Percentiles rank a stretch among this genome's conserved stretches.
phyloP scores from a whole-genome alignment of 2,329 filamentous ascomycete genomes.

The Colletotrichum lini region DNA sequence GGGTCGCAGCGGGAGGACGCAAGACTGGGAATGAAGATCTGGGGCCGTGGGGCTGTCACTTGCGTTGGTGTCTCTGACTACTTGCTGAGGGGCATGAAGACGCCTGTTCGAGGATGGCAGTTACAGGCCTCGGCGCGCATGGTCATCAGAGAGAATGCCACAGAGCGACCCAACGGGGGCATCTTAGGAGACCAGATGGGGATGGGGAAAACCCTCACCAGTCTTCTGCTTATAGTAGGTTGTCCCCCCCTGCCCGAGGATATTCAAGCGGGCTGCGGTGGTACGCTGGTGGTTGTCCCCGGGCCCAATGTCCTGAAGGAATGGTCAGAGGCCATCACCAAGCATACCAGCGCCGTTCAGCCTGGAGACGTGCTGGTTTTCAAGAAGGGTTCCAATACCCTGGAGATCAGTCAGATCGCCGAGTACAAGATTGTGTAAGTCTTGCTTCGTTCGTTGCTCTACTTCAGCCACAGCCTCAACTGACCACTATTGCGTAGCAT shows the following conservation, averaged over 20 bases:
- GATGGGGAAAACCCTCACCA: slow-evolving; percentile 74
- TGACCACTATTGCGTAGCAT: neutral
- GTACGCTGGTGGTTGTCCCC: slow-evolving; percentile 53
- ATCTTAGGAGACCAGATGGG: slow-evolving; percentile 76
- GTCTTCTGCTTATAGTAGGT: slow-evolving; percentile 51
- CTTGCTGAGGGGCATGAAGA: neutral
- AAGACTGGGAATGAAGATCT: neutral
- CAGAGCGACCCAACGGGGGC: slow-evolving; percentile 61
- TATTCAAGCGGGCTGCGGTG: slow-evolving; percentile 50
- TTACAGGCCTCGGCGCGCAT: slow-evolving; percentile 61
- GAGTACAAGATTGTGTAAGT: slow-evolving; percentile 20
- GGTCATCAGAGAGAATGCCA: slow-evolving; percentile 62
- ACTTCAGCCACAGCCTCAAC: neutral
- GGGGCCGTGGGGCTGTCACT: neutral
- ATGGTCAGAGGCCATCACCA: neutral
- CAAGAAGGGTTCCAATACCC: neutral
- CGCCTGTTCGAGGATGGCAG: neutral
- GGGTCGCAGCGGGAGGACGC: neutral
- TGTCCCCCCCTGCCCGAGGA: slow-evolving; percentile 60
- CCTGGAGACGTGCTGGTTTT: neutral
- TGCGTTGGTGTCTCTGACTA: neutral
- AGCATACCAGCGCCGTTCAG: neutral
- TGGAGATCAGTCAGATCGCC: neutral
- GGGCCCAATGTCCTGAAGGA: slow-evolving; percentile 22
- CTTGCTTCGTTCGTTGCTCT: too few species aligned